Evolutionary conservation across 306 rosid genomes (phyloP).

Genomic region (Morella rubra): DNA sequence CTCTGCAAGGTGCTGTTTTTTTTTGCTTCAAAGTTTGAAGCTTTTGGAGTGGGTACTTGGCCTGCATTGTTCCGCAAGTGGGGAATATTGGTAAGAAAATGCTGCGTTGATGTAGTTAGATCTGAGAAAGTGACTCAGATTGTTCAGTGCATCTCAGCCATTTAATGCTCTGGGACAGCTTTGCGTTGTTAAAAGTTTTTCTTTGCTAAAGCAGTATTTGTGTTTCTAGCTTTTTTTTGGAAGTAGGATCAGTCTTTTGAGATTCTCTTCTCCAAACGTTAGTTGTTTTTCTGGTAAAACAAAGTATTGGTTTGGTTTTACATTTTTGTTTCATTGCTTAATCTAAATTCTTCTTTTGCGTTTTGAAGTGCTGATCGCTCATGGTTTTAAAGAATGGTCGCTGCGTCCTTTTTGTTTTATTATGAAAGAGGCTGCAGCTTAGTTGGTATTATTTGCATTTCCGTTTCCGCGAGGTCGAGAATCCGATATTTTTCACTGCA

Average conservation of each 20-base stretch:
- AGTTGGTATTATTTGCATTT: conserved; percentile 20
- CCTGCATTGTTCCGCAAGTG: conserved; percentile 40
- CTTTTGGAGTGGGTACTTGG: conserved; percentile 26
- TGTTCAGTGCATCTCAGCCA: conserved; percentile 27
- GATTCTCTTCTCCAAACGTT: conserved; percentile 27
- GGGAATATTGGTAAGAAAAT: conserved; percentile 42
- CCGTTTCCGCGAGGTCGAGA: conserved; percentile 25
- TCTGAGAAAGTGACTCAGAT: conserved; percentile 41
- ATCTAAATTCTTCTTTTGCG: conserved; percentile 28
- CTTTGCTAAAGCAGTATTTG: conserved; percentile 35
- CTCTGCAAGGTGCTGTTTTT: conserved; percentile 19
- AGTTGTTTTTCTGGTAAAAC: conserved; percentile 10
- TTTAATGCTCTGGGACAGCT: conserved; percentile 35
- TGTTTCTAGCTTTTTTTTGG: conserved; percentile 4
- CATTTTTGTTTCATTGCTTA: conserved; percentile 8
- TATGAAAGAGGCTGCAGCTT: conserved; percentile 16
- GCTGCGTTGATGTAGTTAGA: conserved; percentile 39
- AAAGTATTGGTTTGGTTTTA: not conserved
- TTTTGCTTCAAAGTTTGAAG: conserved; percentile 31
- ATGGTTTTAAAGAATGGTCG: conserved; percentile 25
- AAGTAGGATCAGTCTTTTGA: conserved; percentile 24
- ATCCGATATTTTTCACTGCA: not conserved
- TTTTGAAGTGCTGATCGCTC: conserved; percentile 24
- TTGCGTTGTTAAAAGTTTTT: conserved; percentile 18
- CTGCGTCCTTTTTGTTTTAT: conserved; percentile 15